These are phyloP conservation scores for Orbilia blumenaviensis DNA, from an alignment of 2,329 filamentous ascomycete species.

Conservation along the genomic window DNA sequence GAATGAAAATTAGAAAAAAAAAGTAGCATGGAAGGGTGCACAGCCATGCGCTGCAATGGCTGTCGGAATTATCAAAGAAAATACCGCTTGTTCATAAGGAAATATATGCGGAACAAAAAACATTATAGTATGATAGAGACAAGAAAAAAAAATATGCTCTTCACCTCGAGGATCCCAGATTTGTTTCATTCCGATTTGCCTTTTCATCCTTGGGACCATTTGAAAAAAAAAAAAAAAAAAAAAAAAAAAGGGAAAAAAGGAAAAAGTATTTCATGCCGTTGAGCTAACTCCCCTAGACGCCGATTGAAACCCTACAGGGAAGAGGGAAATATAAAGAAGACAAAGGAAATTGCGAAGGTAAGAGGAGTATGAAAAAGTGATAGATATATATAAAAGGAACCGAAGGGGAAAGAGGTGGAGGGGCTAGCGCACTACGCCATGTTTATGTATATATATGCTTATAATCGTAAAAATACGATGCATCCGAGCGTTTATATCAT, in stretches of 20 bases:
- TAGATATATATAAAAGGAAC: not conserved
- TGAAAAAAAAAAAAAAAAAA: constrained; percentile 16
- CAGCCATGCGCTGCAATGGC: constrained; percentile 43
- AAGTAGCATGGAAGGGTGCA: constrained; percentile 4
- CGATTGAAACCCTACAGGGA: constrained; percentile 25
- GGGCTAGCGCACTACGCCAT: not conserved
- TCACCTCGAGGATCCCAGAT: constrained; percentile 30
- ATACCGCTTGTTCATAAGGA: constrained; percentile 34
- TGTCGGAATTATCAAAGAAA: constrained; percentile 27
- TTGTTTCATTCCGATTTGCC: constrained; percentile 30
- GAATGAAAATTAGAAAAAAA: constrained; percentile 19
- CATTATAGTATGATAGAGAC: constrained; percentile 9
- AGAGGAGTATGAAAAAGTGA: not conserved
- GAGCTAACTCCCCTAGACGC: constrained; percentile 46
- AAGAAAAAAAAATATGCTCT: constrained; percentile 5
- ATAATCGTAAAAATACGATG: constrained; percentile 8
- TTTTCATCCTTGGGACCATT: constrained; percentile 34
- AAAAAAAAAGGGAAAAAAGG: constrained; percentile 7
- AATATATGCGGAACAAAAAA: constrained; percentile 22
- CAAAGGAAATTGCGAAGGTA: constrained; percentile 16
- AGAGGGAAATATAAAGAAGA: too few species aligned
- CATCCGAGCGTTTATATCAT: constrained; percentile 35
- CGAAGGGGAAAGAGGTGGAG: not conserved
- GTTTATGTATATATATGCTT: constrained; percentile 21
- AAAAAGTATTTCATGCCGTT: constrained; percentile 39